phyloP scores from a whole-genome alignment of 1,139 yeast species.

The Taphrina sp. region DNA sequence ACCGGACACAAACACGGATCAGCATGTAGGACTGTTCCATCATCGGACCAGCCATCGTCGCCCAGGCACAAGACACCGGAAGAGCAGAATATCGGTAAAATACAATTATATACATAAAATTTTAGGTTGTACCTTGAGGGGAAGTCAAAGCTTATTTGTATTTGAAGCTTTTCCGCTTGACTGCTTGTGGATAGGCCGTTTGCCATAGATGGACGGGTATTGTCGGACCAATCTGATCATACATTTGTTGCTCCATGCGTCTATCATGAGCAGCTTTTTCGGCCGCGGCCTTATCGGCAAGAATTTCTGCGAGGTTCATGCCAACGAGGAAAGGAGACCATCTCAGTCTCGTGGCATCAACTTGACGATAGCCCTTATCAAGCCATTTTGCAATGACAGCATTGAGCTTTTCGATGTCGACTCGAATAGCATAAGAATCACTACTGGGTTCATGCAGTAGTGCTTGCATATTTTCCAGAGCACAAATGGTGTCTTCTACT shows the following conservation, averaged over 20 bases:
- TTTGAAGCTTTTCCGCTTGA: constrained; percentile 14
- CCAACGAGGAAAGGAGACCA: constrained; percentile 50
- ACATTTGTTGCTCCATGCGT: constrained; percentile 6
- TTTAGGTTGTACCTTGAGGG: no score
- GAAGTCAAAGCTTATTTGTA: no score
- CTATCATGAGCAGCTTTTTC: constrained; percentile 2
- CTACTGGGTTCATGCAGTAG: constrained; percentile 52
- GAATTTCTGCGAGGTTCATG: constrained; percentile 22
- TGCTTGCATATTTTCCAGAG: constrained; percentile 72
- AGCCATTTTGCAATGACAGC: constrained; percentile 56
- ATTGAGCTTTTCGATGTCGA: constrained; percentile 53
- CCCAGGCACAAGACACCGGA: no score
- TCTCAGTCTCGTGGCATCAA: constrained; percentile 56
- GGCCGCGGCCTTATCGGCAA: constrained; percentile 22
- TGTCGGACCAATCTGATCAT: constrained; percentile 4
- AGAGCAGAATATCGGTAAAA: no score
- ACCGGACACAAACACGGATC: no score
- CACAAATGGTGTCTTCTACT: constrained; percentile 75
- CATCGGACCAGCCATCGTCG: no score
- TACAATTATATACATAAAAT: no score
- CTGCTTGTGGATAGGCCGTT: constrained; percentile 24
- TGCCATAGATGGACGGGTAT: constrained; percentile 24
- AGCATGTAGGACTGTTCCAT: no score
- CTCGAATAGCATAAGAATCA: constrained; percentile 54
- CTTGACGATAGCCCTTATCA: constrained; percentile 53